Base-by-base conservation (phyloP, 148 eudicot genomes). In the Mesembryanthemum crystallinum region DNA sequence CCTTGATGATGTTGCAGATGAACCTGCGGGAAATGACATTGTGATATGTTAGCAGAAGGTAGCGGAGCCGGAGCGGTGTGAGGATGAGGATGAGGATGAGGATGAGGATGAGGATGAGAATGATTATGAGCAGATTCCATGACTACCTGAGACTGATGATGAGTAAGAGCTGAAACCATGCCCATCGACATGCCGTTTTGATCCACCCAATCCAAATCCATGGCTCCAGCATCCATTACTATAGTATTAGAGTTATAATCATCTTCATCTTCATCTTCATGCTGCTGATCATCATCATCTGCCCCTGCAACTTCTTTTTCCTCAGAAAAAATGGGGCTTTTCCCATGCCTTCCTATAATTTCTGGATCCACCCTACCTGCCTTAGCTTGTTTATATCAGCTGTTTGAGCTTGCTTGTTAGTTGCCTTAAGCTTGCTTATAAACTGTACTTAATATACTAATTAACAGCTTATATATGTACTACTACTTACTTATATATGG, bases 311-410 rank as follows among this genome's bases (percentile, higher is more conserved):
- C 33, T 24, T 73, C 57, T 45, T 62, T 47, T 58, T 74, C 64
- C 69, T 65, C 8, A 15, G 35, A 7, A 25, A 71, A 28, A 49
- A 75, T 18, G 3, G 73, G 55, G 54, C 64, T 67, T 57, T 76
- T 76, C 54, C 78, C 78, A 76, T 67, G 72, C 72, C 66, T 54
- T 13, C 49, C 49, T 45, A 7, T 45, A 45, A 45, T 45, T 49
- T 42, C 37, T 65, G 71, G 64, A 76, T 76, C 78, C 78, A 76
- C 72, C 37, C 14, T 72, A 47, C 23, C 39, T 35, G 6, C 39
- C 39, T 35, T 35, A 35, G 4, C 39, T 35, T 2, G 4, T 35
- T 6, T 35, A 35, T 35, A 35, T 35, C 39, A 35, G n/a, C n/a
- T n/a, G n/a, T n/a, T n/a, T n/a, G n/a, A n/a, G n/a, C n/a, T n/a